Base-by-base conservation (phyloP, 768 basidiomycete species). In the Goffeauzyma gilvescens region DNA sequence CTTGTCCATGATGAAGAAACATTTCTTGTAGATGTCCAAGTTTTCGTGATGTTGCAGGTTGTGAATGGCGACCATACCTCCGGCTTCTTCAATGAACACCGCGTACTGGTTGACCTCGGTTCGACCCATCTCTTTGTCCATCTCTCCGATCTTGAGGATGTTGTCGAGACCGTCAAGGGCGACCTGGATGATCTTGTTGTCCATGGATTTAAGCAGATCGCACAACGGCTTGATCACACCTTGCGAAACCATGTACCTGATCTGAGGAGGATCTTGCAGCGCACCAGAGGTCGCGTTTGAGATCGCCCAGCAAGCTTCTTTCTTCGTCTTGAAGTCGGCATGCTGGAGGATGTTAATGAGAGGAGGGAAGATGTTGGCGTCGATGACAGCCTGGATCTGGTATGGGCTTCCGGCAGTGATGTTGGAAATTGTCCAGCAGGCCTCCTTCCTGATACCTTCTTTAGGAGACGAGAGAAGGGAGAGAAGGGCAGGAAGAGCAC, bases 341-440 rank as follows among this genome's bases (percentile, higher is more conserved):
- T 93, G 79, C 59, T 79, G 78, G 43, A 98, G 78, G 55, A 96
- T 95, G 69, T 95, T 93, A 71, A 98, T 89, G 50, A 98, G 77
- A 48, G 90, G 90, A 38, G 90, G 90, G 46, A 96, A 78, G 58
- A 98, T 87, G 60, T 64, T 61, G 46, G 93, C 93, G 55, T 98
- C 93, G 52, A 98, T 86, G 57, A 96, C 80, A 40, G 84, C 71
- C 65, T 96, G 90, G 55, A 98, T 98, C 67, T 98, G 93, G 54
- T 79, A 79, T 18, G 93, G 85, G 35, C 82, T 85, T 34, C 93
- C 93, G 27, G 93, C 93, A 35, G 93, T 98, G 61, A 98, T 74
- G 67, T 98, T 98, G 35, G 86, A 93, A 58, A 98, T 96, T 14
- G 93, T 98, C 93, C 93, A 98, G 68, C 93, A 98, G 20, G 93